Evolutionary conservation across 2,329 filamentous ascomycete species (phyloP).

Genomic region (Aspergillus phoenicis): DNA sequence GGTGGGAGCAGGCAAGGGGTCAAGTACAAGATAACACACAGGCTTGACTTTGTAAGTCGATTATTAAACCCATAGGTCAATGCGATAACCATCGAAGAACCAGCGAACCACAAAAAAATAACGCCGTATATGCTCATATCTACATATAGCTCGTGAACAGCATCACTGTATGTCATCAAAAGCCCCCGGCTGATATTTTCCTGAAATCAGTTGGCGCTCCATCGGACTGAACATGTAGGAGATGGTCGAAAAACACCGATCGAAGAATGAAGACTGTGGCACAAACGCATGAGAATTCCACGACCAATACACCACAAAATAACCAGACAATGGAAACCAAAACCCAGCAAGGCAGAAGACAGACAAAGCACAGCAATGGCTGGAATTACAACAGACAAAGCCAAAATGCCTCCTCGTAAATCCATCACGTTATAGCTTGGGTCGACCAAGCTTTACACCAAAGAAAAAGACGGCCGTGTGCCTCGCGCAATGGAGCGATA

Average conservation of each 20-base stretch:
- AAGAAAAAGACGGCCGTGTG: slow-evolving; percentile 20
- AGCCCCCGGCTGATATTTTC: slow-evolving; percentile 25
- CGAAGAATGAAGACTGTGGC: slow-evolving; percentile 23
- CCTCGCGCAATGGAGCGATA: slow-evolving; percentile 7
- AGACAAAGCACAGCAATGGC: slow-evolving; percentile 23
- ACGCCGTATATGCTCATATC: slow-evolving; percentile 46
- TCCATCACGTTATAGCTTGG: slow-evolving; percentile 21
- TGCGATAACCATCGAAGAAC: slow-evolving; percentile 26
- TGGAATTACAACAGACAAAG: slow-evolving; percentile 26
- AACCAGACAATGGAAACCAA: slow-evolving; percentile 18
- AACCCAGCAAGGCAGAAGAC: slow-evolving; percentile 17
- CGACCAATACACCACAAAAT: slow-evolving; percentile 23
- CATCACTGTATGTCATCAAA: slow-evolving; percentile 38
- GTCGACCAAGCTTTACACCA: slow-evolving; percentile 25
- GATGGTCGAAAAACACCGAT: slow-evolving; percentile 33
- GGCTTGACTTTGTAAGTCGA: slow-evolving; percentile 22
- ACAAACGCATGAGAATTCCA: slow-evolving; percentile 19
- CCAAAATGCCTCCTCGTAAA: slow-evolving; percentile 34
- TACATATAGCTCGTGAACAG: slow-evolving; percentile 40
- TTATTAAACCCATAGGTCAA: slow-evolving; percentile 25
- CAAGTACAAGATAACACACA: slow-evolving; percentile 12
- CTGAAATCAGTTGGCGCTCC: slow-evolving; percentile 26
- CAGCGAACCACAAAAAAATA: slow-evolving; percentile 26
- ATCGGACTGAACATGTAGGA: slow-evolving; percentile 28
- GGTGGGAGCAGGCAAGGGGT: not conserved